Conservation (phyloP, 495 filamentous ascomycete genomes). For the Hypoxylon perforatum region DNA sequence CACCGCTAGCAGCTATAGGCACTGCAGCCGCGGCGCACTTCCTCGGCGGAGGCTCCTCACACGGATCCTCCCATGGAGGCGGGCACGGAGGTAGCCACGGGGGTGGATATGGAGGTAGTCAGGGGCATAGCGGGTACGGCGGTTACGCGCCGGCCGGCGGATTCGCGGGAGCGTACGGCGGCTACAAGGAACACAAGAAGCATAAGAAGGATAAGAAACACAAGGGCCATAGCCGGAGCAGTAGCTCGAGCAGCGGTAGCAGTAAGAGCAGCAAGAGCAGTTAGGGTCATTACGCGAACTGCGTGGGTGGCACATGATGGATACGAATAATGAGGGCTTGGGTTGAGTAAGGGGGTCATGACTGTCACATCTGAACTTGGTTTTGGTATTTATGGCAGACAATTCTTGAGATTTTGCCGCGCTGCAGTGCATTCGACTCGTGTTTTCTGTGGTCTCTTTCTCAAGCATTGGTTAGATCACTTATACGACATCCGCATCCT, state of each 20-base stretch:
- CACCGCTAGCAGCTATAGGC: constrained; percentile 31
- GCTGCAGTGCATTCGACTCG: no score
- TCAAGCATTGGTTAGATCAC: no score
- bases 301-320: background rate
- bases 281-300: background rate
- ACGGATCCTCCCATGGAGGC: constrained; percentile 15
- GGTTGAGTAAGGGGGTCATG: background rate
- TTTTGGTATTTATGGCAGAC: background rate
- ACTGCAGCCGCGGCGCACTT: constrained; percentile 37
- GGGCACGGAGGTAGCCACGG: constrained; percentile 6
- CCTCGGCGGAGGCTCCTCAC: constrained; percentile 22
- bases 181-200: constrained; percentile 35
- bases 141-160: constrained; percentile 23
- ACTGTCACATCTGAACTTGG: background rate
- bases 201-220: constrained; percentile 47
- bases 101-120: no score
- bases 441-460: no score
- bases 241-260: constrained; percentile 38
- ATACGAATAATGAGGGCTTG: background rate
- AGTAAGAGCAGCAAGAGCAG: constrained; percentile 40
- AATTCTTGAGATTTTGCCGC: background rate
- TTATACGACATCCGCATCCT: no score
- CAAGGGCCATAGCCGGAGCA: constrained; percentile 38
- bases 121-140: constrained; percentile 9
- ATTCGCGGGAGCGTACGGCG: constrained; percentile 28